Conservation (phyloP, 805 yeast species). For the Lipomyces lipofer region DNA sequence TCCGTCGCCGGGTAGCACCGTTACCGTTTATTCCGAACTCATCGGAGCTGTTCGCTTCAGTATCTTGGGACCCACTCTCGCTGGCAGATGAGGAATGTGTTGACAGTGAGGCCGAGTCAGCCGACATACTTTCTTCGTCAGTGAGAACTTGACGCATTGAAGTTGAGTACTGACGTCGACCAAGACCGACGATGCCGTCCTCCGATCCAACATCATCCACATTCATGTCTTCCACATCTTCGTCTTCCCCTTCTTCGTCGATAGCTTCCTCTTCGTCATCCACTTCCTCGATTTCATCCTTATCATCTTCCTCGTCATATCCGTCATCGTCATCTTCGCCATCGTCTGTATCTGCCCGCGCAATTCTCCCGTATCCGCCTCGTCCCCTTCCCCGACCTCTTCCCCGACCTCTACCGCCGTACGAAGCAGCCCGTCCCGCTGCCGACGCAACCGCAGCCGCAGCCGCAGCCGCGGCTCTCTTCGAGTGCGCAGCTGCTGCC, state of each 20-base stretch:
- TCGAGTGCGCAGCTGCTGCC: slow-evolving; percentile 6
- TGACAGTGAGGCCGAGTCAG: slow-evolving; percentile 36
- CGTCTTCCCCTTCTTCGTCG: slow-evolving; percentile 18
- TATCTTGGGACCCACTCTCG: slow-evolving; percentile 53
- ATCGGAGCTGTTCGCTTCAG: slow-evolving; percentile 17
- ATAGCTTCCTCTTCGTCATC: slow-evolving; percentile 2
- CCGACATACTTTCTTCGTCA: slow-evolving; percentile 31
- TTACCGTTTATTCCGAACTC: not conserved
- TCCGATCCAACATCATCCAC: slow-evolving; percentile 16
- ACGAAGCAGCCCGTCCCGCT: slow-evolving; percentile 16
- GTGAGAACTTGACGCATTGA: slow-evolving; percentile 31
- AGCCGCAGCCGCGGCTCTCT: slow-evolving; percentile 6
- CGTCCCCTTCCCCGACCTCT: slow-evolving; percentile 20
- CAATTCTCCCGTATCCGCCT: slow-evolving; percentile 12
- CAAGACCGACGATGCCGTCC: not conserved
- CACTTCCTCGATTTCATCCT: slow-evolving; percentile 9
- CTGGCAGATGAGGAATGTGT: slow-evolving; percentile 50
- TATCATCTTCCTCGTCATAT: slow-evolving; percentile 20
- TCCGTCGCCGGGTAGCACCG: slow-evolving; percentile 10
- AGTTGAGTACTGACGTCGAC: not conserved
- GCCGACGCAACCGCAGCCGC: slow-evolving; percentile 21
- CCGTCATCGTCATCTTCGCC: slow-evolving; percentile 21
- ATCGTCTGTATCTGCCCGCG: slow-evolving; percentile 5
- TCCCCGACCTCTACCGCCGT: slow-evolving; percentile 22
- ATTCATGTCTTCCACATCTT: slow-evolving; percentile 10